These are phyloP conservation scores for Sporothrix humicola DNA, from an alignment of 2,329 filamentous ascomycete genomes.

Conservation along the genomic window DNA sequence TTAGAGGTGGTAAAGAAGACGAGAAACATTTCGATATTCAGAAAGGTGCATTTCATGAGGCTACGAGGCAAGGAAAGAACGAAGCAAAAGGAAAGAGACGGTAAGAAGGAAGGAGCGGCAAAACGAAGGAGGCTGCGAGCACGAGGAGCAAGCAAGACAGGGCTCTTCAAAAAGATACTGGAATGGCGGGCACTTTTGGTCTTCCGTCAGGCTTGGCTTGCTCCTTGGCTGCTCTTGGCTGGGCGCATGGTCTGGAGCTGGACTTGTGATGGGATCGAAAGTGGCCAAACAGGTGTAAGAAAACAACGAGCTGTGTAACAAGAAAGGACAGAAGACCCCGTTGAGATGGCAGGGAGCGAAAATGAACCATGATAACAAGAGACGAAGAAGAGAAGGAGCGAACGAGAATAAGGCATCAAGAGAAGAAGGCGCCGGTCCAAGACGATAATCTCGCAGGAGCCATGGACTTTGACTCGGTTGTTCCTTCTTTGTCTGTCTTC, in stretches of 20 bases:
- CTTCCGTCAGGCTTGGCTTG: background rate
- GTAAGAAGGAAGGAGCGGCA: background rate
- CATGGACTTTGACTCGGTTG: background rate
- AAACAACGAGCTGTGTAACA: background rate
- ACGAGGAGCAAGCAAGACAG: background rate
- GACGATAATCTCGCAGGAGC: slow-evolving; percentile 9
- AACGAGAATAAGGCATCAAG: background rate
- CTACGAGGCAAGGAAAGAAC: background rate
- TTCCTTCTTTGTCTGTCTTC: slow-evolving; percentile 1
- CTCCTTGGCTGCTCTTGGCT: background rate
- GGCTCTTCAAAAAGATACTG: background rate
- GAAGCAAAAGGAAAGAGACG: background rate
- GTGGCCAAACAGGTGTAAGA: slow-evolving; percentile 1
- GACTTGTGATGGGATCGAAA: background rate
- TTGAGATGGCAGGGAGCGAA: background rate
- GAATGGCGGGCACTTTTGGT: background rate
- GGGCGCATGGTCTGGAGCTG: slow-evolving; percentile 1
- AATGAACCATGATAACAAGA: background rate
- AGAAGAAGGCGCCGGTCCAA: background rate
- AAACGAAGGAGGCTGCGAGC: background rate
- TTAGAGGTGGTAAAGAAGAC: background rate
- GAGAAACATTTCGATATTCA: background rate
- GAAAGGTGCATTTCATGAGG: background rate
- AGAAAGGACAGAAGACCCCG: background rate
- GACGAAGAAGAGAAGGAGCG: background rate